These are phyloP conservation scores for Arthrobotrys sinensis DNA, from an alignment of 2,329 filamentous ascomycete genomes.

Conservation along the genomic window DNA sequence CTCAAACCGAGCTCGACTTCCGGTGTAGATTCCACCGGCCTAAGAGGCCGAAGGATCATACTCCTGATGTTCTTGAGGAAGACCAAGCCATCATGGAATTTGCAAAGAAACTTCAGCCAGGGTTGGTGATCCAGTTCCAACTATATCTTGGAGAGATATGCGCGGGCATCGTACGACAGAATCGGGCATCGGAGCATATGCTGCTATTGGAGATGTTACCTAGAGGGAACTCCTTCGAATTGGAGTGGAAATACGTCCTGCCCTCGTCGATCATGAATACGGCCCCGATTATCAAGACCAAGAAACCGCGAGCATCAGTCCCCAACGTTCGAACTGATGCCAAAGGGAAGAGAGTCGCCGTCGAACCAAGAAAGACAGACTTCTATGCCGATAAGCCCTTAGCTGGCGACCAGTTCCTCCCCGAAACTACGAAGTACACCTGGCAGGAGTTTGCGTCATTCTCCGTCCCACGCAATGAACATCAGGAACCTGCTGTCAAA, in stretches of 20 bases:
- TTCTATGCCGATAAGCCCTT: conserved; percentile 53
- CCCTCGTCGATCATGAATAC: conserved; percentile 51
- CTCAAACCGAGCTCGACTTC: conserved; percentile 88
- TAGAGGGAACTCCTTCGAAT: conserved; percentile 81
- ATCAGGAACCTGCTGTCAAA: conserved; percentile 54
- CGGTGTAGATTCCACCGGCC: conserved; percentile 94
- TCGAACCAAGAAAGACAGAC: conserved; percentile 53
- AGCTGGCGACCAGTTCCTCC: conserved; percentile 51
- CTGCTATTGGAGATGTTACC: conserved; percentile 87
- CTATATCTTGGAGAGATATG: conserved; percentile 88
- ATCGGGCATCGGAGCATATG: conserved; percentile 80
- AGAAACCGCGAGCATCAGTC: conserved; percentile 35
- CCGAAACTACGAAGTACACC: conserved; percentile 34
- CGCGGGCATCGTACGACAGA: conserved; percentile 89
- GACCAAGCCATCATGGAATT: conserved; percentile 78
- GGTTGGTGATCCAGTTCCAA: conserved; percentile 89
- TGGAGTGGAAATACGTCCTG: conserved; percentile 80
- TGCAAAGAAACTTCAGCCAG: conserved; percentile 77
- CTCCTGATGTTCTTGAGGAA: conserved; percentile 78
- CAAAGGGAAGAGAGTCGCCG: conserved; percentile 55
- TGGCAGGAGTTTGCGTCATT: conserved; percentile 45
- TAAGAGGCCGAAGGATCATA: conserved; percentile 83
- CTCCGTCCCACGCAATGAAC: conserved; percentile 30
- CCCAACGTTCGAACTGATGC: conserved; percentile 40
- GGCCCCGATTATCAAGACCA: conserved; percentile 23